These are phyloP conservation scores for Umbellularia californica DNA, from an alignment of 164 flowering plant species.

Conservation along the genomic window DNA sequence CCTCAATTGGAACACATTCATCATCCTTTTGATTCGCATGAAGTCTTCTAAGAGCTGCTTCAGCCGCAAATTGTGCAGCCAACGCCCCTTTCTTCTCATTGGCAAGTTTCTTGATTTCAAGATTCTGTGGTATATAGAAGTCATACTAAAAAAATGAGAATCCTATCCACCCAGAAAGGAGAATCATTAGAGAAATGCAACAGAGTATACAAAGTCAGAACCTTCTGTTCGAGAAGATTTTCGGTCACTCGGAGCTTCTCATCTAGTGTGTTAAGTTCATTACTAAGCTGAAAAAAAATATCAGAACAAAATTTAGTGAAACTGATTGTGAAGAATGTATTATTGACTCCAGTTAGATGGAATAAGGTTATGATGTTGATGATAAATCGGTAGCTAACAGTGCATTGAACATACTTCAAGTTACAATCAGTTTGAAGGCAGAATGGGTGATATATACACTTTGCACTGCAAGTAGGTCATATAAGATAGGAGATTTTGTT, in stretches of 20 bases:
- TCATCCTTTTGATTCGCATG: conserved; percentile 67
- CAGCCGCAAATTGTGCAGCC: conserved; percentile 89
- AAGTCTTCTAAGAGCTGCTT: conserved; percentile 86
- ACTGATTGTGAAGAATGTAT: neutral
- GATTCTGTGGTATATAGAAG: conserved; percentile 45
- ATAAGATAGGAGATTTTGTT: no score
- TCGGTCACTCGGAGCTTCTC: conserved; percentile 53
- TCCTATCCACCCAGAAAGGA: neutral
- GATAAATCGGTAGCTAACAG: neutral
- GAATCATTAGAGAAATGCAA: neutral
- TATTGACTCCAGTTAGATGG: no score
- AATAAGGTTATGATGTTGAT: no score
- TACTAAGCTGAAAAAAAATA: conserved; percentile 43
- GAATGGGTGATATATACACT: neutral
- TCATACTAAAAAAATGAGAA: conserved; percentile 5
- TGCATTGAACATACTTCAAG: neutral
- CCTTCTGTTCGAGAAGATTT: conserved; percentile 68
- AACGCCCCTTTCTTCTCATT: conserved; percentile 79
- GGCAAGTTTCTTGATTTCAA: conserved; percentile 64
- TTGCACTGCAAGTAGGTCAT: neutral
- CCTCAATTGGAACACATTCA: conserved; percentile 50
- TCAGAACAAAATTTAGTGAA: conserved; percentile 10
- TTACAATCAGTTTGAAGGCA: neutral
- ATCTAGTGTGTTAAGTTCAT: conserved; percentile 48
- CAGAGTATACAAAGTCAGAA: conserved; percentile 8